These are phyloP conservation scores for Pezicula carpinea DNA, from an alignment of 2,329 filamentous ascomycete species.

Conservation along the genomic window DNA sequence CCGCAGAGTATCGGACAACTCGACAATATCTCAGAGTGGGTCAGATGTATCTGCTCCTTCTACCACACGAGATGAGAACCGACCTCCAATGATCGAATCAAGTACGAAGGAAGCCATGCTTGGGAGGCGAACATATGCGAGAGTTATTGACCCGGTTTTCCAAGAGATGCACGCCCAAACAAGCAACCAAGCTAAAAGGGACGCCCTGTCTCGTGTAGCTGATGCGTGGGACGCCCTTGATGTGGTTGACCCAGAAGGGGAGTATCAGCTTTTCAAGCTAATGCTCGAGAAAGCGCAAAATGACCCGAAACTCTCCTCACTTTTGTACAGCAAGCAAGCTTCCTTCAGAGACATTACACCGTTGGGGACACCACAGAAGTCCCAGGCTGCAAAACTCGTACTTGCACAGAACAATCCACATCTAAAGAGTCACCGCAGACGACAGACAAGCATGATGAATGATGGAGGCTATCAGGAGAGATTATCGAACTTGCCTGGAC, in stretches of 20 bases:
- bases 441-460: constrained; percentile 37
- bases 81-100: constrained; percentile 50
- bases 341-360: constrained; percentile 54
- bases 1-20: constrained; percentile 75
- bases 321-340: constrained; percentile 31
- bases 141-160: constrained; percentile 76
- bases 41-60: constrained; percentile 14
- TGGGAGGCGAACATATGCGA: constrained; percentile 75
- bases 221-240: constrained; percentile 85
- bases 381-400: constrained; percentile 54
- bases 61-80: constrained; percentile 56
- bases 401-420: constrained; percentile 82
- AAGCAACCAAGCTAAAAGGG: constrained; percentile 63
- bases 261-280: constrained; percentile 76
- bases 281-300: constrained; percentile 69
- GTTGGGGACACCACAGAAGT: constrained; percentile 38
- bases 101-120: constrained; percentile 77
- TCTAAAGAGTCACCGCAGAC: constrained; percentile 70
- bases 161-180: constrained; percentile 85
- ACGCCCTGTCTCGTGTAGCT: constrained; percentile 76
- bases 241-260: constrained; percentile 82
- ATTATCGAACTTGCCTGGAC: constrained; percentile 47
- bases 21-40: constrained; percentile 26
- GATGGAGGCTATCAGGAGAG: constrained; percentile 42
- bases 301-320: constrained; percentile 57